phyloP scores from a whole-genome alignment of 176 grass and related monocot species.

The Bromus sterilis region DNA sequence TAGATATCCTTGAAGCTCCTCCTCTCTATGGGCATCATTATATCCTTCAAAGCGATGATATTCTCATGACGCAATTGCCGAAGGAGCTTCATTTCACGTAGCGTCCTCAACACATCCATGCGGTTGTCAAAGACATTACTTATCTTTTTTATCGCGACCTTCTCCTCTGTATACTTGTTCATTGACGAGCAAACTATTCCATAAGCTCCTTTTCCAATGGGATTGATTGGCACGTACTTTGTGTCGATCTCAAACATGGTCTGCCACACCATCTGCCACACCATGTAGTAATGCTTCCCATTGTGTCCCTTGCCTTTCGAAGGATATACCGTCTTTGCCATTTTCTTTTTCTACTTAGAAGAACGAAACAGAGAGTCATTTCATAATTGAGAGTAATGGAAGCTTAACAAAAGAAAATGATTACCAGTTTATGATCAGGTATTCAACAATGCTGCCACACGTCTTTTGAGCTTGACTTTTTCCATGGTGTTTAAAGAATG shows the following conservation, averaged over 20 bases:
- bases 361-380: neutral
- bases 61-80: constrained; percentile 53
- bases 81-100: constrained; percentile 55
- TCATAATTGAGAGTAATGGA: neutral
- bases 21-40: constrained; percentile 49
- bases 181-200: constrained; percentile 33
- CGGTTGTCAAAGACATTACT: constrained; percentile 51
- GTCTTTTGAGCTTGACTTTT: too few species aligned
- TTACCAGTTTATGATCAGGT: too few species aligned
- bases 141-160: constrained; percentile 45
- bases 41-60: constrained; percentile 55
- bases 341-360: constrained; percentile 4
- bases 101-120: constrained; percentile 39
- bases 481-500: too few species aligned
- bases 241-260: constrained; percentile 43
- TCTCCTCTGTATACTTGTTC: constrained; percentile 32
- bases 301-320: constrained; percentile 23
- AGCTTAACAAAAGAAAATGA: neutral
- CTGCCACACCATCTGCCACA: constrained; percentile 40
- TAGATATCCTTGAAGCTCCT: constrained; percentile 60
- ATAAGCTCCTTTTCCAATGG: constrained; percentile 39
- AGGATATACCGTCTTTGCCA: constrained; percentile 33
- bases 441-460: too few species aligned
- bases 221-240: constrained; percentile 48
- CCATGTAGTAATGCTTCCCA: constrained; percentile 52